Evolutionary conservation across 2,329 filamentous ascomycete genomes (phyloP).

Genomic region (Fusarium burgessii): DNA sequence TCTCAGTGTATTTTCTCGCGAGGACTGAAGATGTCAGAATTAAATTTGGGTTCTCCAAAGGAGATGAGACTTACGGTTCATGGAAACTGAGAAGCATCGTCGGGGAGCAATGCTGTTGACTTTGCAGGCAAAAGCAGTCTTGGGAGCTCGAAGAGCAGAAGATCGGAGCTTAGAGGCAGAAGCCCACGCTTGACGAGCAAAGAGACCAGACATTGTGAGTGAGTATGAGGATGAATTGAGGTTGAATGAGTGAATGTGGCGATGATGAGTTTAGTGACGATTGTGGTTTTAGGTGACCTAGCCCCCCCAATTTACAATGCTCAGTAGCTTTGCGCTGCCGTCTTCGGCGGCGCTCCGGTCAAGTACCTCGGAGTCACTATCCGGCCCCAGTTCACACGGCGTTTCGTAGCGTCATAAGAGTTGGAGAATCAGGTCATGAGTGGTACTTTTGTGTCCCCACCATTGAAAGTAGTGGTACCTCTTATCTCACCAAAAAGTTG

Average conservation of each 20-base stretch:
- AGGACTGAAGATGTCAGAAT: slow-evolving; percentile 26
- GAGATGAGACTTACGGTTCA: slow-evolving; percentile 32
- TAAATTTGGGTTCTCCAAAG: background rate
- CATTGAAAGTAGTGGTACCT: background rate
- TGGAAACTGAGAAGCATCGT: slow-evolving; percentile 44
- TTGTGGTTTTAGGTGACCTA: slow-evolving; percentile 11
- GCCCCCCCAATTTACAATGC: slow-evolving; percentile 21
- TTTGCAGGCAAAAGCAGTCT: slow-evolving; percentile 30
- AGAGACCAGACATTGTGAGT: slow-evolving; percentile 41
- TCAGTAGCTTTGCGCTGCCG: slow-evolving; percentile 5
- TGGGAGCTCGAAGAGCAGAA: slow-evolving; percentile 35
- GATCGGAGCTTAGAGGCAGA: slow-evolving; percentile 41
- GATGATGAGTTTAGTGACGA: background rate
- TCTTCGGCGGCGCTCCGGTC: slow-evolving; percentile 33
- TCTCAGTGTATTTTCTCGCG: slow-evolving; percentile 75
- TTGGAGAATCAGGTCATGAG: slow-evolving; percentile 35
- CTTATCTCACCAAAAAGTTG: slow-evolving; percentile 24
- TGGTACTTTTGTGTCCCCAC: slow-evolving; percentile 9
- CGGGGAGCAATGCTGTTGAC: slow-evolving; percentile 30
- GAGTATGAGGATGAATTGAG: background rate
- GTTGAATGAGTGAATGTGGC: background rate
- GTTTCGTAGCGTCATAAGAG: slow-evolving; percentile 27
- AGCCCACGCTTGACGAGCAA: slow-evolving; percentile 44
- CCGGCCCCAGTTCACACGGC: slow-evolving; percentile 30
- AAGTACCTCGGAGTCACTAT: slow-evolving; percentile 42